phyloP scores from a whole-genome alignment of 768 basidiomycete species.

The Lactarius deliciosus region DNA sequence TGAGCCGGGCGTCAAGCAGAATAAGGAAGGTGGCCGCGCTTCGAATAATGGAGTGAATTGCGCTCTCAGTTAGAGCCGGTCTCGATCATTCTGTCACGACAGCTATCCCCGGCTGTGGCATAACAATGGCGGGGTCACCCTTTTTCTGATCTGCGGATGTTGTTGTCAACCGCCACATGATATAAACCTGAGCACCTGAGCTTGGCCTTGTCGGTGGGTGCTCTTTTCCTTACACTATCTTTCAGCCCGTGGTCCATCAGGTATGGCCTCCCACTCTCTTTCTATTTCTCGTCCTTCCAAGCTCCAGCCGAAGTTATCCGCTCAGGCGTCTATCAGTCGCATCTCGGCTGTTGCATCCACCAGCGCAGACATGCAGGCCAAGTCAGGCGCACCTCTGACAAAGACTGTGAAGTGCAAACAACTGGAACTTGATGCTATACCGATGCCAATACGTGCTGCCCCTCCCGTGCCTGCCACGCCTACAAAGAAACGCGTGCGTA shows the following conservation, averaged over 20 bases:
- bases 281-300: conserved; percentile 27
- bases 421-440: conserved; percentile 20
- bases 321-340: conserved; percentile 19
- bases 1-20: neutral
- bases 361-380: neutral
- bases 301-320: conserved; percentile 21
- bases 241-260: conserved; percentile 16
- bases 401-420: conserved; percentile 17
- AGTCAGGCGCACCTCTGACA: conserved; percentile 1
- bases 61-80: conserved; percentile 8
- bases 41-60: neutral
- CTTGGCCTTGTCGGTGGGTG: conserved; percentile 1
- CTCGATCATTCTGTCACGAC: conserved; percentile 18
- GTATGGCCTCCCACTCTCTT: conserved; percentile 17
- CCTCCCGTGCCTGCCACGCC: conserved; percentile 15
- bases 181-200: conserved; percentile 23
- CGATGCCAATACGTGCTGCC: conserved; percentile 6
- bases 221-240: neutral
- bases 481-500: conserved; percentile 28
- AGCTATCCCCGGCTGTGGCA: conserved; percentile 18
- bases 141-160: conserved; percentile 17
- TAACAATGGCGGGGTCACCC: conserved; percentile 17
- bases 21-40: neutral
- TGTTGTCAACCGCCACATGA: conserved; percentile 17
- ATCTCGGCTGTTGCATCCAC: conserved; percentile 18